Percentiles rank a stretch among this genome's conserved stretches.
These are phyloP conservation scores for Umbilicus rupestris DNA, from an alignment of 164 flowering plant genomes.

Conservation along the genomic window DNA sequence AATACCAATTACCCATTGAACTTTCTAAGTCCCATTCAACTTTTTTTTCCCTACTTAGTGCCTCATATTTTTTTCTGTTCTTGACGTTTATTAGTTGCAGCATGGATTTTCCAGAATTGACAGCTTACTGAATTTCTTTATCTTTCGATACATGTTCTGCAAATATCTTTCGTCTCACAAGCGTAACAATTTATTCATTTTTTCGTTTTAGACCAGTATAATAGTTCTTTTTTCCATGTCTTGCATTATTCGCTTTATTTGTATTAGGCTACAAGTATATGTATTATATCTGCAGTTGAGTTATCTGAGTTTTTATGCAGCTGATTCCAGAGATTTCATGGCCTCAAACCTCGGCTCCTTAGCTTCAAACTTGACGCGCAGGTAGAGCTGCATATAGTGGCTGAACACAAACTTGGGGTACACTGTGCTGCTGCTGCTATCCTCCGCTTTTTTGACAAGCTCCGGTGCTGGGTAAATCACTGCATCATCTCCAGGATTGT, in stretches of 20 bases:
- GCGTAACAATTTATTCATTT: not conserved
- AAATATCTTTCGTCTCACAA: not conserved
- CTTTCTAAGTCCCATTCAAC: no score
- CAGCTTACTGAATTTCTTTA: not conserved
- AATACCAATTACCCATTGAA: not conserved
- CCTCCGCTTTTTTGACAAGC: slow-evolving; percentile 43
- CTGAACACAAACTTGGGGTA: slow-evolving; percentile 88
- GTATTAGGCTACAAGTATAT: not conserved
- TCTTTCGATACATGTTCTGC: not conserved
- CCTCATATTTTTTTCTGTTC: not conserved
- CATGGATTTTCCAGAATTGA: not conserved
- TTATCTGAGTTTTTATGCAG: not conserved
- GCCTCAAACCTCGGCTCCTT: slow-evolving; percentile 89
- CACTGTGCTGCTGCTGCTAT: slow-evolving; percentile 14
- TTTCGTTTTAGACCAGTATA: not conserved
- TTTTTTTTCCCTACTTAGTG: not conserved
- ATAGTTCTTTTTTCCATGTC: not conserved
- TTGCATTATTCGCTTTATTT: not conserved
- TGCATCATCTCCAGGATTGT: slow-evolving; percentile 87
- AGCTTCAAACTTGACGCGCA: slow-evolving; percentile 76
- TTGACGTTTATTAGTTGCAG: not conserved
- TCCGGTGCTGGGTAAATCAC: slow-evolving; percentile 74
- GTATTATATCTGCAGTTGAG: not conserved
- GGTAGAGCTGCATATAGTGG: slow-evolving; percentile 92
- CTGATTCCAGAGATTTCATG: slow-evolving; percentile 47